Evolutionary conservation across 2,329 filamentous ascomycete species (phyloP).

Genomic region (Colletotrichum gigasporum): DNA sequence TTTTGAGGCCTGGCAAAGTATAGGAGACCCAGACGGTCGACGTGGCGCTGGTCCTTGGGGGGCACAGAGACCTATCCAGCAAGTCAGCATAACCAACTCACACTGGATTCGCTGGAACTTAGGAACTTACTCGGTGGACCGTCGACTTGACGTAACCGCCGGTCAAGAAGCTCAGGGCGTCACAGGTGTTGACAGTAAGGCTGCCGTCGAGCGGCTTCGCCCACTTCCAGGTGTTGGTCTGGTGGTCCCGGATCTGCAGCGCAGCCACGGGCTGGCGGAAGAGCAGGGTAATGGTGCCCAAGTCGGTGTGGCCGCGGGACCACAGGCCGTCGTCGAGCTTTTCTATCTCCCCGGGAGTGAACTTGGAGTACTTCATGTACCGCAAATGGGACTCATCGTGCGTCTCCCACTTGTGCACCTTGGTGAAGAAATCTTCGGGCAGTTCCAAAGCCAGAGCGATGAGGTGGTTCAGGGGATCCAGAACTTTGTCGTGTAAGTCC

Average conservation of each 20-base stretch:
- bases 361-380: conserved; percentile 67
- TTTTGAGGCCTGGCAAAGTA: conserved; percentile 60
- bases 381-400: conserved; percentile 69
- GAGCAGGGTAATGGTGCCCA: conserved; percentile 64
- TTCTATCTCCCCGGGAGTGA: conserved; percentile 56
- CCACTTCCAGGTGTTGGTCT: conserved; percentile 59
- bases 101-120: rapidly evolving
- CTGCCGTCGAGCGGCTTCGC: conserved; percentile 58
- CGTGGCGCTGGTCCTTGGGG: conserved; percentile 51
- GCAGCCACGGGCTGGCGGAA: conserved; percentile 68
- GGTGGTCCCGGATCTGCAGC: conserved; percentile 61
- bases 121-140: conserved; percentile 47
- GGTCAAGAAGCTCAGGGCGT: conserved; percentile 58
- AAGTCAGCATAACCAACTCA: not conserved
- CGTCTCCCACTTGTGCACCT: conserved; percentile 63
- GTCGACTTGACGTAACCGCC: conserved; percentile 56
- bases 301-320: conserved; percentile 62
- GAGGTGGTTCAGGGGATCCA: conserved; percentile 65
- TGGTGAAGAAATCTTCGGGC: conserved; percentile 65
- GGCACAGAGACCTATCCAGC: conserved; percentile 43
- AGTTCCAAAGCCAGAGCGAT: conserved; percentile 70
- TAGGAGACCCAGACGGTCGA: conserved; percentile 58
- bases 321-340: conserved; percentile 53
- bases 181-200: conserved; percentile 61
- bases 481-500: conserved; percentile 60